These are phyloP conservation scores for Adansonia digitata DNA, from an alignment of 345 rosid genomes.

Conservation along the genomic window DNA sequence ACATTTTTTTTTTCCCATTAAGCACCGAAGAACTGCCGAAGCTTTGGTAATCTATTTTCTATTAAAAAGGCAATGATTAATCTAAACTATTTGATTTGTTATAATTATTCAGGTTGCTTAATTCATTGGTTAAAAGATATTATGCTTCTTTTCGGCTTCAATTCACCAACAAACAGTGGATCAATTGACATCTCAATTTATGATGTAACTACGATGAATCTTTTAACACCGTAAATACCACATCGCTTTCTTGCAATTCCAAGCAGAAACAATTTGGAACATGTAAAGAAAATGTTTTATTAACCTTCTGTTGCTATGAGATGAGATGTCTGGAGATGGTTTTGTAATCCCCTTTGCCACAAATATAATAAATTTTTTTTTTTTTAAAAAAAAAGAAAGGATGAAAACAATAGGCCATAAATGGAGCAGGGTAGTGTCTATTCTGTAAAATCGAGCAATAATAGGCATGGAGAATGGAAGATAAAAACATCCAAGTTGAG, in stretches of 20 bases:
- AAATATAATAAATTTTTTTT: too few relatives aligned
- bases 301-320: too few relatives aligned
- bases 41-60: neutral
- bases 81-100: neutral
- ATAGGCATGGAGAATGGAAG: neutral
- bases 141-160: neutral
- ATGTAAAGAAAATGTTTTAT: neutral
- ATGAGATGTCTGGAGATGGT: neutral
- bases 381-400: too few relatives aligned
- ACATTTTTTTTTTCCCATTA: too few relatives aligned
- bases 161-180: neutral
- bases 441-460: neutral
- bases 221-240: too few relatives aligned
- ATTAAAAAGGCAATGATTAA: neutral
- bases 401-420: neutral
- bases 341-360: neutral
- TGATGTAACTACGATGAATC: neutral
- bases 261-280: too few relatives aligned
- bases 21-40: neutral
- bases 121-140: neutral
- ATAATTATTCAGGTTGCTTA: neutral
- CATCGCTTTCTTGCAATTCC: neutral
- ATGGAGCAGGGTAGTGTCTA: neutral
- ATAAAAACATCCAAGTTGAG: conserved; percentile 7
- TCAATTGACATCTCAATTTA: neutral